A percentile compares a stretch with the other conserved stretches of the same genome.
These are phyloP conservation scores for Dichomitus squalens DNA, from an alignment of 1,284 basidiomycete genomes.

Conservation along the genomic window DNA sequence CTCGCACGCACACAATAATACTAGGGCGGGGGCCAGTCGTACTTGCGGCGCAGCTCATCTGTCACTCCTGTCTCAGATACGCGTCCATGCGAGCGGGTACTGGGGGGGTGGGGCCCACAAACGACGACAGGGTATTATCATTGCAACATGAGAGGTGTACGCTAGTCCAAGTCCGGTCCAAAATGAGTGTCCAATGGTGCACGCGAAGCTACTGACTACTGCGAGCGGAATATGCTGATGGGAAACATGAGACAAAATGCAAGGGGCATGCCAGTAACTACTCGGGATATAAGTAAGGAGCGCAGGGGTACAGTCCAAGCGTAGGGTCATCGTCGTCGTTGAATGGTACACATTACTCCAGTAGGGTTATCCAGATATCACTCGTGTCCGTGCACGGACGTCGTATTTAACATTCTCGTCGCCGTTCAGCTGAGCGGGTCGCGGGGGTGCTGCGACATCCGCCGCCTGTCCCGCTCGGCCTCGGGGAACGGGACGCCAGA, in stretches of 20 bases:
- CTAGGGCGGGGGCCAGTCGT: too few relatives aligned
- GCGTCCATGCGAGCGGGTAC: neutral
- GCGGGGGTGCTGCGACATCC: conserved; percentile 30
- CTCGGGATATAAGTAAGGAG: conserved; percentile 1
- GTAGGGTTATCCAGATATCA: conserved; percentile 17
- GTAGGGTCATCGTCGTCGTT: neutral
- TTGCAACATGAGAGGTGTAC: conserved; percentile 17
- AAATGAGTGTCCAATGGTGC: conserved; percentile 22
- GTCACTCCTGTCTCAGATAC: neutral
- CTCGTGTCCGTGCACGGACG: conserved; percentile 2
- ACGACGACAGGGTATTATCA: conserved; percentile 10
- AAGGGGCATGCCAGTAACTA: neutral
- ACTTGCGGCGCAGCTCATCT: neutral
- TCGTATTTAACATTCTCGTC: neutral
- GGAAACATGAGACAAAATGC: neutral
- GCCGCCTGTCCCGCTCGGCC: conserved; percentile 26
- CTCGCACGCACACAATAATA: neutral
- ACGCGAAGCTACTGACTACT: neutral
- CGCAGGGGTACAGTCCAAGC: neutral
- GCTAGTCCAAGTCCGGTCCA: conserved; percentile 24
- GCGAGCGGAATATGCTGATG: neutral
- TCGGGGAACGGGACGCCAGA: conserved; percentile 42
- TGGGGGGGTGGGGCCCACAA: neutral
- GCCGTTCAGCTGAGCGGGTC: conserved; percentile 20
- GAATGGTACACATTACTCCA: conserved; percentile 22